These are phyloP conservation scores for Phaffomyces thermotolerans DNA, from an alignment of 805 yeast genomes.

Conservation along the genomic window DNA sequence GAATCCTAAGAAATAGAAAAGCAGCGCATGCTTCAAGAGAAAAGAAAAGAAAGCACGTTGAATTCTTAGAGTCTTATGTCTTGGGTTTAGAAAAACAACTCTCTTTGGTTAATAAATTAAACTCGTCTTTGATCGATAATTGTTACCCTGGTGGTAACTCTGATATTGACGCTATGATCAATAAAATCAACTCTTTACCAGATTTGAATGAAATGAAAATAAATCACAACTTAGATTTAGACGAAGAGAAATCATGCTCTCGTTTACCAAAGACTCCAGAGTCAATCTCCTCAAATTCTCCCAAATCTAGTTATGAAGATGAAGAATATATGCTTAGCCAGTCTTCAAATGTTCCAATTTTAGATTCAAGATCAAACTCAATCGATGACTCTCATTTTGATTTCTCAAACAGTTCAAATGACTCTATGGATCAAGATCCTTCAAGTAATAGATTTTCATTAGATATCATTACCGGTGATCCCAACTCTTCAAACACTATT, in stretches of 20 bases:
- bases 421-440: conserved; percentile 8
- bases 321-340: not conserved
- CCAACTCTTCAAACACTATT: conserved; percentile 1
- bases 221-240: conserved; percentile 14
- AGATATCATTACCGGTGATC: conserved; percentile 16
- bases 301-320: conserved; percentile 10
- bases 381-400: conserved; percentile 5
- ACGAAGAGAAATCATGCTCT: conserved; percentile 3
- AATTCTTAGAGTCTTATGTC: conserved; percentile 53
- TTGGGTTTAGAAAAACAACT: conserved; percentile 22
- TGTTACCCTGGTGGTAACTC: conserved; percentile 16
- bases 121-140: conserved; percentile 8
- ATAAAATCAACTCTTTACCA: conserved; percentile 14
- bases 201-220: conserved; percentile 18
- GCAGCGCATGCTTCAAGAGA: conserved; percentile 98
- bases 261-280: conserved; percentile 24
- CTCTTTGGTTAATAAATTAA: conserved; percentile 12
- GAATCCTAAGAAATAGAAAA: conserved; percentile 87
- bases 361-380: conserved; percentile 13
- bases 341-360: conserved; percentile 9
- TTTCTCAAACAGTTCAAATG: conserved; percentile 7
- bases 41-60: conserved; percentile 89
- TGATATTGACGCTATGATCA: conserved; percentile 12
- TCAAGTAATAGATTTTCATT: conserved; percentile 21
- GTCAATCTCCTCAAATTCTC: conserved; percentile 15